Evolutionary conservation across 129 eudicot genomes (phyloP), one percentile per base, ranked within the genome.

Genomic region (Pulicaria dysenterica): DNA sequence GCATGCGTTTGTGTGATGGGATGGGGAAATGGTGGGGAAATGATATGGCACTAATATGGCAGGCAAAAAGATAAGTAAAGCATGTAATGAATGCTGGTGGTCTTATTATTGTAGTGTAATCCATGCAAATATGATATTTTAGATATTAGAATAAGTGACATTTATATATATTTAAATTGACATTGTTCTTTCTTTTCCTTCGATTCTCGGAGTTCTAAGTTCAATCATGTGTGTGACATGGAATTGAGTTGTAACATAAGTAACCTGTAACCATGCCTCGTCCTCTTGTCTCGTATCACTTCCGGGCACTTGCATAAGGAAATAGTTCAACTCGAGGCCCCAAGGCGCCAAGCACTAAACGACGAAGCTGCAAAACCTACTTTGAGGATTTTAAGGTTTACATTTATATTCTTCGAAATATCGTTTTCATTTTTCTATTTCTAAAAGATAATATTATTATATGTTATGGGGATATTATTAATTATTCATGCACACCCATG

Each of bases 341-440:
- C n/a, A n/a, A n/a, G n/a, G n/a, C n/a, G n/a, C n/a, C 78, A 73
- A 63, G 46, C 58, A 53, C 71, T 74, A 74, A 34, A 51, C 72
- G 73, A 66, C 73, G 67, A 55, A 76, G 40, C 37, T 45, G 67
- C 47, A 34, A 3, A 74, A 73, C 72, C 36, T 45, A 64, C 64
- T 79, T 74, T 75, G 80, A 74, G 19, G 84, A 80, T 67, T 55
- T 74, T 80, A 80, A 80, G 84, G 84, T 80, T 80, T 54, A 47
- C 55, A 46, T 24, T 24, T 24, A 24, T 50, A 49, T 73, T 44
- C 34, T 44, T 38, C 19, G 5, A 37, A 55, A 40, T 37, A 6
- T 47, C 10, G 39, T 7, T 38, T 16, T 63, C 8, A 40, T 51
- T 11, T 40, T 64, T 9, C 31, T 24, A 24, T 9, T 37, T 3